Evolutionary conservation across 805 yeast genomes (phyloP).

Genomic region (Starmerella gropengiesseri): DNA sequence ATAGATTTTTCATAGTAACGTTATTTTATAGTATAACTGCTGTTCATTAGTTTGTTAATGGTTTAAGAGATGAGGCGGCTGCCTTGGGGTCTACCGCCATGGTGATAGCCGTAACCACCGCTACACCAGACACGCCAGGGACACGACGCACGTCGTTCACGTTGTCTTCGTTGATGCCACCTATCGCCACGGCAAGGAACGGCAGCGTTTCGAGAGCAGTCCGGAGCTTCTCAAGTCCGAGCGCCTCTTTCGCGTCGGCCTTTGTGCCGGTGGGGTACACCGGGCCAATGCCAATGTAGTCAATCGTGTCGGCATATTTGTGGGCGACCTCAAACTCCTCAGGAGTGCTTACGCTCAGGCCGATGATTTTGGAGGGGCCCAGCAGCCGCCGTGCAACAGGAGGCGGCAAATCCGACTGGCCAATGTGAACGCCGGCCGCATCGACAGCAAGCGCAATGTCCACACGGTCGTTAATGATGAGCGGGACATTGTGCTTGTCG

Average conservation of each 20-base stretch:
- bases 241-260: constrained; percentile 42
- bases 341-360: constrained; percentile 57
- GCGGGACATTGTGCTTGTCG: constrained; percentile 48
- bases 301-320: constrained; percentile 27
- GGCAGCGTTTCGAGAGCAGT: constrained; percentile 67
- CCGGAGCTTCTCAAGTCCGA: constrained; percentile 62
- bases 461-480: constrained; percentile 74
- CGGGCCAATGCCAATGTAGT: constrained; percentile 75
- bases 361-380: constrained; percentile 67
- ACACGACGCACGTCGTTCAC: constrained; percentile 12
- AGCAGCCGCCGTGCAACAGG: constrained; percentile 46
- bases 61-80: too few species aligned
- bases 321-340: constrained; percentile 39
- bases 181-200: constrained; percentile 47
- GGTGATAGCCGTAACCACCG: constrained; percentile 80
- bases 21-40: too few species aligned
- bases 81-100: constrained; percentile 31
- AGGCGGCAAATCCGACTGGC: constrained; percentile 76
- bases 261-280: constrained; percentile 68
- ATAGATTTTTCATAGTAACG: too few species aligned
- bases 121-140: constrained; percentile 65
- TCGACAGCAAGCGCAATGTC: constrained; percentile 84
- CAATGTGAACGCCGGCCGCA: constrained; percentile 88
- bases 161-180: constrained; percentile 36
- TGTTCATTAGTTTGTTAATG: too few species aligned